These are phyloP conservation scores for Podospora pseudoanserina DNA, from an alignment of 495 filamentous ascomycete species.

Conservation along the genomic window DNA sequence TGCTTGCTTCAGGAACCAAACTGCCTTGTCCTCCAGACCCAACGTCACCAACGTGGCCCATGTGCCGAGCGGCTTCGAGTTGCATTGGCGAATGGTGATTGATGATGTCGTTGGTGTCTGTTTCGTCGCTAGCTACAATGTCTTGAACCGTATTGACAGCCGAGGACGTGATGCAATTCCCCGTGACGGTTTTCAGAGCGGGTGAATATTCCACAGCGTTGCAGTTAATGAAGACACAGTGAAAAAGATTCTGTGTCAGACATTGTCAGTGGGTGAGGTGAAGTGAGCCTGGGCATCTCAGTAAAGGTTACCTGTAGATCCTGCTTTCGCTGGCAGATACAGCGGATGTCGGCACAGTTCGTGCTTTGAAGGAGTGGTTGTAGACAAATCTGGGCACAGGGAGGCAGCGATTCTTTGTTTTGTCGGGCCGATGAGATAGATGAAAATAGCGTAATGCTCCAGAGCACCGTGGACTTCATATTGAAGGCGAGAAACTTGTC, in stretches of 20 bases:
- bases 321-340: slow-evolving; percentile 19
- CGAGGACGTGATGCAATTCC: slow-evolving; percentile 39
- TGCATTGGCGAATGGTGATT: slow-evolving; percentile 14
- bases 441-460: slow-evolving; percentile 22
- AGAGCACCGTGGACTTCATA: slow-evolving; percentile 25
- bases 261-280: slow-evolving; percentile 1
- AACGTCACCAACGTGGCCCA: slow-evolving; percentile 11
- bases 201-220: slow-evolving; percentile 24
- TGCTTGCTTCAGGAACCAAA: slow-evolving; percentile 9
- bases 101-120: slow-evolving; percentile 33
- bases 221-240: slow-evolving; percentile 27
- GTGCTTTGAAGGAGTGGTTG: not conserved
- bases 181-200: slow-evolving; percentile 19
- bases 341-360: slow-evolving; percentile 10
- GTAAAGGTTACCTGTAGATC: slow-evolving; percentile 19
- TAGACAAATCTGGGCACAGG: slow-evolving; percentile 20
- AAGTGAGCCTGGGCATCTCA: not conserved
- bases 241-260: slow-evolving; percentile 18
- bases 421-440: slow-evolving; percentile 14
- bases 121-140: slow-evolving; percentile 30
- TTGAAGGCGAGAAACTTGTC: slow-evolving; percentile 10
- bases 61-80: slow-evolving; percentile 17
- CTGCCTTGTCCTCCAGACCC: not conserved
- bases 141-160: slow-evolving; percentile 26
- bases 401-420: slow-evolving; percentile 13